phyloP scores from a whole-genome alignment of 352 stramenopile species.

The Phytopythium mirpurense region DNA sequence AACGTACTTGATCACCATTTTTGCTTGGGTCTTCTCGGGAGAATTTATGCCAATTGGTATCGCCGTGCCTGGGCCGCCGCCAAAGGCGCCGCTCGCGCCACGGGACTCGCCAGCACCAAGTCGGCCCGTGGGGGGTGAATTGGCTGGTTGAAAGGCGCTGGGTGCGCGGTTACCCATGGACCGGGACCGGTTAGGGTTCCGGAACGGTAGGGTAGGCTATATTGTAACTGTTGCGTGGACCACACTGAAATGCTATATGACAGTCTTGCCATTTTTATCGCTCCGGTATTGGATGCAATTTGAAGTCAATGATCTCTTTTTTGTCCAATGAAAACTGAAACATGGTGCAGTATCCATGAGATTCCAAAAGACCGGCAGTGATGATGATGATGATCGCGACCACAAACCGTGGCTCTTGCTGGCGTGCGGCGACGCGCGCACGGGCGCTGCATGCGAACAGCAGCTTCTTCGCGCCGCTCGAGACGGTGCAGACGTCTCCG shows the following conservation, averaged over 20 bases:
- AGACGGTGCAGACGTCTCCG: slow-evolving; percentile 48
- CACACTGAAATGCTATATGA: not conserved
- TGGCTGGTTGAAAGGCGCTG: slow-evolving; percentile 78
- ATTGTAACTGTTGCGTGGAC: not conserved
- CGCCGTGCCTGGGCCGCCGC: slow-evolving; percentile 17
- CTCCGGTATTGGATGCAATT: not conserved
- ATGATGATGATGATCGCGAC: not conserved
- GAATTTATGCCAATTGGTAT: slow-evolving; percentile 84
- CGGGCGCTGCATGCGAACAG: slow-evolving; percentile 1
- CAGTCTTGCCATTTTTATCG: not conserved
- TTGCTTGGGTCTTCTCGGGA: slow-evolving; percentile 86
- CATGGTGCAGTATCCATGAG: too few species aligned
- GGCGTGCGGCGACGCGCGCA: not conserved
- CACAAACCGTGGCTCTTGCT: not conserved
- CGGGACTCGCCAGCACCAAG: slow-evolving; percentile 47
- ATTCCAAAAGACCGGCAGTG: too few species aligned
- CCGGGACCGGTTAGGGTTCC: not conserved
- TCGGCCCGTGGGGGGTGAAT: slow-evolving; percentile 34
- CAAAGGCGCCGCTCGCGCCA: slow-evolving; percentile 9
- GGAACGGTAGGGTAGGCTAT: not conserved
- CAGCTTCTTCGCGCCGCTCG: slow-evolving; percentile 9
- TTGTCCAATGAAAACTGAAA: too few species aligned
- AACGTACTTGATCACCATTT: slow-evolving; percentile 91
- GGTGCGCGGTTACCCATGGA: slow-evolving; percentile 14
- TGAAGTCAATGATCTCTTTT: not conserved